Evolutionary conservation across 371 early-diverging fungal genomes (phyloP).

Genomic region (Paraphysoderma sedebokerense): DNA sequence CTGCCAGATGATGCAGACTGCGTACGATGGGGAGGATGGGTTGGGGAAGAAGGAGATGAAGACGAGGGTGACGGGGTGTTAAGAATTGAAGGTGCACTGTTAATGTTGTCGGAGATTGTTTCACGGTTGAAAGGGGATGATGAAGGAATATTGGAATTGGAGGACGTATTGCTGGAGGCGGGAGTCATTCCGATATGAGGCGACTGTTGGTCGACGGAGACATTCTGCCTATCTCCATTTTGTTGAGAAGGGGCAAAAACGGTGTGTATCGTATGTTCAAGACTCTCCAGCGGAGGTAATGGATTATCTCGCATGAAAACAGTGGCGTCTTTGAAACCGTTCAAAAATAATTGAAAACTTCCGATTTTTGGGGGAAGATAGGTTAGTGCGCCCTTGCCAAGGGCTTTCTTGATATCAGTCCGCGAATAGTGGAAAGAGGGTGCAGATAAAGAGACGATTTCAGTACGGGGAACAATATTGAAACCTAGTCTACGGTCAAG

Average conservation of each 20-base stretch:
- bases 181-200: too few relatives aligned
- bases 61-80: too few relatives aligned
- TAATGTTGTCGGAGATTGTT: too few relatives aligned
- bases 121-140: too few relatives aligned
- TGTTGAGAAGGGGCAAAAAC: background rate
- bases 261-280: too few relatives aligned
- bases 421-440: conserved; percentile 66
- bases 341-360: conserved; percentile 68
- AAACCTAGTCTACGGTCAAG: conserved; percentile 59
- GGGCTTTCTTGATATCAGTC: conserved; percentile 11
- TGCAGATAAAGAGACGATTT: conserved; percentile 50
- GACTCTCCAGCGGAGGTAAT: conserved; percentile 15
- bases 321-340: conserved; percentile 64
- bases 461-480: conserved; percentile 67
- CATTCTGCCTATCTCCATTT: background rate
- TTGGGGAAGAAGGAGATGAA: too few relatives aligned
- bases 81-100: conserved; percentile 10
- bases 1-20: too few relatives aligned
- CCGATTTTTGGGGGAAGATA: conserved; percentile 63
- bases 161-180: too few relatives aligned
- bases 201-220: too few relatives aligned
- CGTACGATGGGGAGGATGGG: too few relatives aligned
- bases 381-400: conserved; percentile 26
- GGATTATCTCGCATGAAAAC: conserved; percentile 53
- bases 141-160: too few relatives aligned